phyloP scores from a whole-genome alignment of 148 eudicot genomes.

The Rhododendron kiyosumense region DNA sequence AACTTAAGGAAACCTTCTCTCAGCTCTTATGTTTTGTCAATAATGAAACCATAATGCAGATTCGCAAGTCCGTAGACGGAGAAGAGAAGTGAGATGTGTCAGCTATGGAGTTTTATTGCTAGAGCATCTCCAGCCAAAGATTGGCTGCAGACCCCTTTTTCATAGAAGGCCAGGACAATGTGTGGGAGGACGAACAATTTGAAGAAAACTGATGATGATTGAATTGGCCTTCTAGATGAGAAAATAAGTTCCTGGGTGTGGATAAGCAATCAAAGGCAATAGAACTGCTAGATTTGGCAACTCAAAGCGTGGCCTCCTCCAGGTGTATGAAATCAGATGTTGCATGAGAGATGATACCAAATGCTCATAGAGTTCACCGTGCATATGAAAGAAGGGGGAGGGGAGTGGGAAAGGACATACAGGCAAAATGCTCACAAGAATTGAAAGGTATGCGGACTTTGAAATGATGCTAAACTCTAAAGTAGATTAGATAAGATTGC shows the following conservation, averaged over 20 bases:
- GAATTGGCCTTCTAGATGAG: constrained; percentile 7
- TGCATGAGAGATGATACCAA: constrained; percentile 17
- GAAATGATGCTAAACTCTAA: neutral
- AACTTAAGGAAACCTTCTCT: neutral
- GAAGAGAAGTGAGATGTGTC: constrained; percentile 2
- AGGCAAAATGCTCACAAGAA: neutral
- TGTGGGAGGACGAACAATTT: constrained; percentile 9
- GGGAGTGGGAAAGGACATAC: neutral
- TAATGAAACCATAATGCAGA: neutral
- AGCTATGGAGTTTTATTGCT: constrained; percentile 6
- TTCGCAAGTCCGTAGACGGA: neutral
- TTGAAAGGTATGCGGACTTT: neutral
- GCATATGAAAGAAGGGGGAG: neutral
- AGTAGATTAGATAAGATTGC: neutral
- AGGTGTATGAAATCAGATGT: constrained; percentile 1
- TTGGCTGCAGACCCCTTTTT: constrained; percentile 15
- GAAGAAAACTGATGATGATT: constrained; percentile 8
- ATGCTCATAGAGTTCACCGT: neutral
- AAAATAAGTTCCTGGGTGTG: constrained; percentile 3
- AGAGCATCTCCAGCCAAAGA: constrained; percentile 3
- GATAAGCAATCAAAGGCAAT: constrained; percentile 10
- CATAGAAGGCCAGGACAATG: constrained; percentile 14
- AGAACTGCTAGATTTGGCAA: constrained; percentile 15
- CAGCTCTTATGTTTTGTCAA: neutral
- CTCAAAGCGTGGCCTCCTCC: constrained; percentile 7